Conservation (phyloP, 495 filamentous ascomycete genomes). For the Penicillium atrosanguineum region DNA sequence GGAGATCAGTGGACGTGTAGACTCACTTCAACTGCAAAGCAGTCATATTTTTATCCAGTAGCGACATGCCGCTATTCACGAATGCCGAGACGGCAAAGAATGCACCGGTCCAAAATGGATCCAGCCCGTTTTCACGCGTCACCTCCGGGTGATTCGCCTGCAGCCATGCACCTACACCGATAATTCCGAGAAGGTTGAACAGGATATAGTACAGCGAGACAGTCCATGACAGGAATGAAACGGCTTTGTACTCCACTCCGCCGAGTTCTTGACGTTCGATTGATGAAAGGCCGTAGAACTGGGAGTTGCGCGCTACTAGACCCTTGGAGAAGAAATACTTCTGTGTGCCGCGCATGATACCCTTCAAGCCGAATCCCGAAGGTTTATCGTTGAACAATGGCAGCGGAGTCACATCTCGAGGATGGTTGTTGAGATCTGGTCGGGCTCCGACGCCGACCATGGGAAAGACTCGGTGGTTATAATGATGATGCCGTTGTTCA, state of each 20-base stretch:
- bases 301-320: slow-evolving; percentile 64
- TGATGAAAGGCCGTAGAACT: slow-evolving; percentile 65
- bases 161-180: slow-evolving; percentile 73
- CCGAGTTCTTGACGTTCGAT: slow-evolving; percentile 71
- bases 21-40: slow-evolving; percentile 40
- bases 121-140: slow-evolving; percentile 64
- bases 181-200: slow-evolving; percentile 67
- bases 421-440: slow-evolving; percentile 41
- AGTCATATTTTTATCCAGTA: slow-evolving; percentile 78
- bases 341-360: slow-evolving; percentile 28
- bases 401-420: slow-evolving; percentile 26
- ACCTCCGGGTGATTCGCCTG: slow-evolving; percentile 55
- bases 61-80: slow-evolving; percentile 83
- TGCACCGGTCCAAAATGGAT: slow-evolving; percentile 55
- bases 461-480: slow-evolving; percentile 44
- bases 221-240: slow-evolving; percentile 66
- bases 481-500: slow-evolving; percentile 17
- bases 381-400: slow-evolving; percentile 16
- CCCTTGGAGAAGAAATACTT: slow-evolving; percentile 45
- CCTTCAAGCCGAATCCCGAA: slow-evolving; percentile 21
- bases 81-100: slow-evolving; percentile 66
- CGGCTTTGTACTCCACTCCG: slow-evolving; percentile 76
- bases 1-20: background rate
- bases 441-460: slow-evolving; percentile 56
- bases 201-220: slow-evolving; percentile 72